Conservation (phyloP, 2,329 filamentous ascomycete genomes). For the Alternaria conjuncta region DNA sequence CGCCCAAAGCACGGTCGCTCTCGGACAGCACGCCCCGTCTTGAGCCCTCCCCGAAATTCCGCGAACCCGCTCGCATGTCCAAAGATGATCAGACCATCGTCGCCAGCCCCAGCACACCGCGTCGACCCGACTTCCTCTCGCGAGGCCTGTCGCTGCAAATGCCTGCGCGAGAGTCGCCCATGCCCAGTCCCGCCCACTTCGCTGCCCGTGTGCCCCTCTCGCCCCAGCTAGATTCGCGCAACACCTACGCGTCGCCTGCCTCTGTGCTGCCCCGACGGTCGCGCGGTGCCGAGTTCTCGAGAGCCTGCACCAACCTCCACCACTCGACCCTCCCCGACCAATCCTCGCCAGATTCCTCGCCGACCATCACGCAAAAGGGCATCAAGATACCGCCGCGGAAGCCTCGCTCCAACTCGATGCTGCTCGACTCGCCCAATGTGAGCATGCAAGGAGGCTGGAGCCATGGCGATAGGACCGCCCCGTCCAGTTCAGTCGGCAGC, state of each 20-base stretch:
- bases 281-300: constrained; percentile 88
- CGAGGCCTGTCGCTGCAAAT: constrained; percentile 75
- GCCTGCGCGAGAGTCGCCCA: constrained; percentile 60
- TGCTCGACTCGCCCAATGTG: constrained; percentile 69
- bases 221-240: constrained; percentile 82
- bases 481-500: constrained; percentile 81
- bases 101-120: constrained; percentile 65
- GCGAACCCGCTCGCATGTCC: constrained; percentile 46
- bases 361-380: constrained; percentile 75
- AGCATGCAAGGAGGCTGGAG: constrained; percentile 69
- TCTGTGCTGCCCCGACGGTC: constrained; percentile 89
- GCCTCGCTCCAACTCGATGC: constrained; percentile 46
- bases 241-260: constrained; percentile 80
- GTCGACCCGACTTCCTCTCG: constrained; percentile 67
- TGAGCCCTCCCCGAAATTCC: constrained; percentile 55
- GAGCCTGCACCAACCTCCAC: constrained; percentile 91
- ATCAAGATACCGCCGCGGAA: constrained; percentile 66
- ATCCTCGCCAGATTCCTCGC: constrained; percentile 88
- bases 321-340: constrained; percentile 92
- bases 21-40: constrained; percentile 54
- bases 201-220: constrained; percentile 73
- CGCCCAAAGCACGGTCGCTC: constrained; percentile 52
- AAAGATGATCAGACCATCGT: constrained; percentile 56
- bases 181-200: constrained; percentile 57
- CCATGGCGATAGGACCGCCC: constrained; percentile 52